These are phyloP conservation scores for Dentipellis sp. DNA, from an alignment of 768 basidiomycete species.

Conservation along the genomic window DNA sequence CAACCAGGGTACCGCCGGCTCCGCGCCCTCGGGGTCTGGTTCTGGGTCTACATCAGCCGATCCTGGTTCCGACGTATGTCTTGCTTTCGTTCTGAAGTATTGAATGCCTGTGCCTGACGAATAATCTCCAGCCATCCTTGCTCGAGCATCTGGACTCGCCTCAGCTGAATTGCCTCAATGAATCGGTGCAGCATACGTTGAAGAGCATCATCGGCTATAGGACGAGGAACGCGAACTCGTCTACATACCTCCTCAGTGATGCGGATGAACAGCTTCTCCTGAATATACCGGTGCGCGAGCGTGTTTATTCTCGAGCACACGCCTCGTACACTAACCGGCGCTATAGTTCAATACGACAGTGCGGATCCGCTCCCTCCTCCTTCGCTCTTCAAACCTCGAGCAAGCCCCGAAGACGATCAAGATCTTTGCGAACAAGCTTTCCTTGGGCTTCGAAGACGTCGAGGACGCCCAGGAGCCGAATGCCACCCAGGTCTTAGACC, in stretches of 20 bases:
- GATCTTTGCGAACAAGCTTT: constrained; percentile 48
- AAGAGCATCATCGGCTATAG: constrained; percentile 39
- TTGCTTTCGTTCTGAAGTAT: neutral
- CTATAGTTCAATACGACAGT: constrained; percentile 63
- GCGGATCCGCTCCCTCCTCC: constrained; percentile 47
- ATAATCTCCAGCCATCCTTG: constrained; percentile 1
- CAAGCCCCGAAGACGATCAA: constrained; percentile 56
- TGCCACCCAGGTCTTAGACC: constrained; percentile 48
- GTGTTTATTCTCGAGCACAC: too few species aligned
- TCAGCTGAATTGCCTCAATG: constrained; percentile 67
- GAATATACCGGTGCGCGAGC: constrained; percentile 49
- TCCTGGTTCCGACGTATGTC: neutral
- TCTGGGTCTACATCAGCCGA: neutral
- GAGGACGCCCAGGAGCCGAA: constrained; percentile 23
- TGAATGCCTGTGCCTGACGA: neutral
- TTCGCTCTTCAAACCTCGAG: constrained; percentile 29
- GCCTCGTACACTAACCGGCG: neutral
- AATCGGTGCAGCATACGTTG: constrained; percentile 40
- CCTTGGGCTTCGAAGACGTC: constrained; percentile 60
- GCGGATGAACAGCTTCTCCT: constrained; percentile 66
- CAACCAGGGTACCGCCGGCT: neutral
- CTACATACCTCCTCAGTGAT: constrained; percentile 50
- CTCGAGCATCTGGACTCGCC: constrained; percentile 16
- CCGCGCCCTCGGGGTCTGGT: neutral
- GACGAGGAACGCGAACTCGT: constrained; percentile 31